Conservation (phyloP, 768 basidiomycete species). For the Lentinula sp. region DNA sequence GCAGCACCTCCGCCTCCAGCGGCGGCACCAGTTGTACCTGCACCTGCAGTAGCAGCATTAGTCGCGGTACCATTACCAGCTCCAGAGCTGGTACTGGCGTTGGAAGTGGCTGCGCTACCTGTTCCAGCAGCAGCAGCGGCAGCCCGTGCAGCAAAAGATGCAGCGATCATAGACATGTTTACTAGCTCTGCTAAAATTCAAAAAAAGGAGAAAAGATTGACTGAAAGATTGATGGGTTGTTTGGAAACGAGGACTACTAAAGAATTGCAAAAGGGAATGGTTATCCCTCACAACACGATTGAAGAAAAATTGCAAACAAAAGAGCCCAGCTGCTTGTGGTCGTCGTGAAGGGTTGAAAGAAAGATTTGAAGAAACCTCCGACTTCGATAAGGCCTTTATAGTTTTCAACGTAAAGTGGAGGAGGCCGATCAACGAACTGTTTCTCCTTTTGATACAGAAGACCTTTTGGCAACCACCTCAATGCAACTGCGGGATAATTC, state of each 20-base stretch:
- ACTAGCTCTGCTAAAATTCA: background rate
- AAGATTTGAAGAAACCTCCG: background rate
- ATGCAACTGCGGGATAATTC: background rate
- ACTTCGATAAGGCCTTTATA: background rate
- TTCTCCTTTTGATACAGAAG: background rate
- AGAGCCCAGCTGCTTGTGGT: background rate
- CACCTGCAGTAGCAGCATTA: background rate
- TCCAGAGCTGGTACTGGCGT: background rate
- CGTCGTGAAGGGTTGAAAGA: background rate
- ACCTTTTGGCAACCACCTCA: background rate
- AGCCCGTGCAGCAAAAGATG: background rate
- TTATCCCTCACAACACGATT: background rate
- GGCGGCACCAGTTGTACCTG: background rate
- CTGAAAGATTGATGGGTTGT: background rate
- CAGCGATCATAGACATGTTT: background rate
- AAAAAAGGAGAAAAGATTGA: background rate
- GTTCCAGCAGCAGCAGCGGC: background rate
- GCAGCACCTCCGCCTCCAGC: background rate
- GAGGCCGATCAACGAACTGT: background rate
- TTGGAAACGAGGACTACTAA: background rate
- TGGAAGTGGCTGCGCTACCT: background rate
- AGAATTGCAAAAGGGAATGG: background rate
- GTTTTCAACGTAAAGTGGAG: background rate
- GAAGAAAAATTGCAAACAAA: background rate
- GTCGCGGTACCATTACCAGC: background rate